Evolutionary conservation across 352 stramenopile species (phyloP), one percentile per base, ranked within the genome.

Genomic region (Globisporangium paroecandrum): DNA sequence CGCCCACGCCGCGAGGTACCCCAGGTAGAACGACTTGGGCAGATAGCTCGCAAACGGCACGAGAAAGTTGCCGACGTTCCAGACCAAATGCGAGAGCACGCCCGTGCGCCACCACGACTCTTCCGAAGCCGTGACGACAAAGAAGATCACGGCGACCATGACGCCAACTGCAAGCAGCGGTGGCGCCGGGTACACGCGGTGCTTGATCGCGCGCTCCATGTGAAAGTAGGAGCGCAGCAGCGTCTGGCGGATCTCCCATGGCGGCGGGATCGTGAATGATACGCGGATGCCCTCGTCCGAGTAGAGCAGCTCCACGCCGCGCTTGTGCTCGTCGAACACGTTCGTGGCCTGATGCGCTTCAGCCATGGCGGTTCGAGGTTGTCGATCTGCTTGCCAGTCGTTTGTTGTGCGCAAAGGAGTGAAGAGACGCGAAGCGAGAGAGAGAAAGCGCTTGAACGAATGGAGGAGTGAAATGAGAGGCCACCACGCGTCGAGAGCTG

Each of bases 41-140:
- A 96, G 65, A 41, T 80, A 66, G 22, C 77, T 68, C 59, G 79
- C 77, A 47, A 91, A 93, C 22, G 89, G 89, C 61, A 95, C 85
- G 18, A 97, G 58, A 12, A 82, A 73, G 55, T 96, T 93, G 64
- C 85, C 84, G 2, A 96, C 71, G 66, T 89, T 72, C 89, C 89
- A 97, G 4, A 97, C 78, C 9, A 88, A 13, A 54, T 87, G 73
- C 66, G 90, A 89, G 25, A 97, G 73, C 64, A 70, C 76, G 22
- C 82, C 83, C 66, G 73, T 92, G 49, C 90, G 88, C 83, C 89
- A 96, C 87, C 87, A 97, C 27, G 85, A 96, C n/a, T 94, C 86
- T 5, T 78, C 69, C 3, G 85, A 74, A 7, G 88, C 90, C 4
- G 69, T 57, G 18, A 89, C 64, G 36, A 91, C 82, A 36, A 90